Base-by-base conservation (phyloP, 1,284 basidiomycete genomes). In the Marasmius fiardii region DNA sequence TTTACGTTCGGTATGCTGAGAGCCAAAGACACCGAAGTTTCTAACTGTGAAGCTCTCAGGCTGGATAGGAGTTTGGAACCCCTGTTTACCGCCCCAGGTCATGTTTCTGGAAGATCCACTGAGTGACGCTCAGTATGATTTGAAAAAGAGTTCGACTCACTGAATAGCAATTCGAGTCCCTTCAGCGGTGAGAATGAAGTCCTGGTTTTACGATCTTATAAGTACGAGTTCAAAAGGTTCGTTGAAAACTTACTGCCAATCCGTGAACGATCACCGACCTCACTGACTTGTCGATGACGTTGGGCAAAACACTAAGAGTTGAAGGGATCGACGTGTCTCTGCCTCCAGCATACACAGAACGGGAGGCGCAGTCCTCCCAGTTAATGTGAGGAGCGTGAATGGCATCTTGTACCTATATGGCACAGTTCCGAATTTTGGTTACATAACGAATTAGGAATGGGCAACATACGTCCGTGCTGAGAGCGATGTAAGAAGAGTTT, bases 181-280 rank as follows among this genome's bases (percentile, higher is more conserved):
- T 64, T 82, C 81, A 1, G 80, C 77, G 14, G 83, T 69, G 21
- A 82, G 74, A 56, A 82, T 79, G 60, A 78, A 79, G 61, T 82
- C 81, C 77, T 31, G 28, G 10, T 31, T 4, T 31, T 80, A 49
- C 39, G 7, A 4, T 21, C 44, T 56, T 24, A 28, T 51, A 12
- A 24, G 14, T 35, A n/a, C 55, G 26, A 4, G 39, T 8, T 11
- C 43, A 20, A 28, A 8, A 50, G 20, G 41, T 20, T 55, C n/a
- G 50, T 8, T 37, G 14, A 14, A 33, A 16, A 58, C 79, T 55
- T 63, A 85, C 82, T 74, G 79, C 82, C 53, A 87, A 71, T 1
- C 88, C 88, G 58, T 90, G 86, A 6, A 82, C 80, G 50, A 90
- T 80, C 31, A 90, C 81, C 0, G 78, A 79, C 51, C 86, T 74